Evolutionary conservation across 768 basidiomycete genomes (phyloP).

Genomic region (Leccinum subgranulosum): DNA sequence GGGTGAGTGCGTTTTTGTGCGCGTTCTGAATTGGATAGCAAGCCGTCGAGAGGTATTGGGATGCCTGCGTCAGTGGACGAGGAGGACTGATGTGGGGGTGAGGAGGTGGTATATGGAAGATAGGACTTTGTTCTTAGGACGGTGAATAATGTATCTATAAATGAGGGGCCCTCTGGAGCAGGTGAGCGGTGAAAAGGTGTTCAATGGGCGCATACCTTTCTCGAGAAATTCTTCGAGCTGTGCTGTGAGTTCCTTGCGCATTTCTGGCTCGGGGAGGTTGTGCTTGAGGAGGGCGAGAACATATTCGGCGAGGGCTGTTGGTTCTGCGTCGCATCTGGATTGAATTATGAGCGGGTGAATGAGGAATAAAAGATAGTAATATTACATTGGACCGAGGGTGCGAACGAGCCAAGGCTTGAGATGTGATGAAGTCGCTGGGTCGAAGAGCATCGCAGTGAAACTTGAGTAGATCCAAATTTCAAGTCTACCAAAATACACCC

Average conservation of each 20-base stretch:
- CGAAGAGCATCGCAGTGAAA: constrained; percentile 58
- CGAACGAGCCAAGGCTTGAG: constrained; percentile 88
- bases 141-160: constrained; percentile 84
- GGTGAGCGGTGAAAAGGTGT: constrained; percentile 7
- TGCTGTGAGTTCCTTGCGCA: constrained; percentile 69
- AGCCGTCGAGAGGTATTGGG: constrained; percentile 72
- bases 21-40: constrained; percentile 52
- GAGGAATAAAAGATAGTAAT: no score
- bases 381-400: constrained; percentile 85
- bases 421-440: constrained; percentile 57
- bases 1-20: constrained; percentile 65
- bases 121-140: constrained; percentile 84
- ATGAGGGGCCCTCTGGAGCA: constrained; percentile 58
- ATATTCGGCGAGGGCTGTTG: constrained; percentile 89
- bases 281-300: constrained; percentile 91
- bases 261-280: constrained; percentile 76
- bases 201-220: constrained; percentile 53
- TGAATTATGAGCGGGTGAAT: background rate
- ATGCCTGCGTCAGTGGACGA: constrained; percentile 60
- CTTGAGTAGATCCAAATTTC: background rate
- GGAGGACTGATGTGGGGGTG: constrained; percentile 32
- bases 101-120: constrained; percentile 62
- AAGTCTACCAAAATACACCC: background rate
- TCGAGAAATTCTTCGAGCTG: constrained; percentile 94
- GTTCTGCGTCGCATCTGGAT: constrained; percentile 91